A percentile compares a stretch with the other conserved stretches of the same genome.
These are phyloP conservation scores for Arthrocladium fulminans DNA, from an alignment of 2,329 filamentous ascomycete genomes.

Conservation along the genomic window DNA sequence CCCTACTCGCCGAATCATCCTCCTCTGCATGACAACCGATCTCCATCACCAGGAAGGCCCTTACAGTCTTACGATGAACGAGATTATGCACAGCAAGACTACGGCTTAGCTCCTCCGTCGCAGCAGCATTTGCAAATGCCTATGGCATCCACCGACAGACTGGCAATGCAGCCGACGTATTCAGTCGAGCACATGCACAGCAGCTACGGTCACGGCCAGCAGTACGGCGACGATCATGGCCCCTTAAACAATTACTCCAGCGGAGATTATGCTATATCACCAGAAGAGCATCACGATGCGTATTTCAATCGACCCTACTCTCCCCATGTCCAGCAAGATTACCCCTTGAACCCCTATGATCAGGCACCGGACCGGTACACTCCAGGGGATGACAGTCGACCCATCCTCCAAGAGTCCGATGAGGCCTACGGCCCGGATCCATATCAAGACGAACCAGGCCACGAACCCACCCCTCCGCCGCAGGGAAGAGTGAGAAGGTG, in stretches of 20 bases:
- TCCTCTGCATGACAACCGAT: constrained; percentile 49
- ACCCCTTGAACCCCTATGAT: constrained; percentile 35
- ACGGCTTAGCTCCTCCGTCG: constrained; percentile 47
- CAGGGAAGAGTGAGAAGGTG: constrained; percentile 67
- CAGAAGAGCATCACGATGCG: constrained; percentile 75
- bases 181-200: constrained; percentile 60
- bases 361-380: constrained; percentile 40
- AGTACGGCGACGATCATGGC: constrained; percentile 42
- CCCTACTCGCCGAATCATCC: constrained; percentile 40
- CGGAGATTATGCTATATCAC: constrained; percentile 66
- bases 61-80: constrained; percentile 73
- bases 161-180: constrained; percentile 77
- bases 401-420: constrained; percentile 59
- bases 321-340: constrained; percentile 53
- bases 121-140: constrained; percentile 60
- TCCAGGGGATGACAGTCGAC: constrained; percentile 56
- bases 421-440: constrained; percentile 56
- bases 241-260: constrained; percentile 38
- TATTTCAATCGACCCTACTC: constrained; percentile 81
- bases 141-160: constrained; percentile 58
- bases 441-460: constrained; percentile 22
- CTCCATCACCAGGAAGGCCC: constrained; percentile 69
- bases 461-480: constrained; percentile 31
- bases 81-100: constrained; percentile 43
- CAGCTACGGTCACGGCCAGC: constrained; percentile 55